Base-by-base conservation (phyloP, 805 yeast genomes). In the Ogataea ramenticola region DNA sequence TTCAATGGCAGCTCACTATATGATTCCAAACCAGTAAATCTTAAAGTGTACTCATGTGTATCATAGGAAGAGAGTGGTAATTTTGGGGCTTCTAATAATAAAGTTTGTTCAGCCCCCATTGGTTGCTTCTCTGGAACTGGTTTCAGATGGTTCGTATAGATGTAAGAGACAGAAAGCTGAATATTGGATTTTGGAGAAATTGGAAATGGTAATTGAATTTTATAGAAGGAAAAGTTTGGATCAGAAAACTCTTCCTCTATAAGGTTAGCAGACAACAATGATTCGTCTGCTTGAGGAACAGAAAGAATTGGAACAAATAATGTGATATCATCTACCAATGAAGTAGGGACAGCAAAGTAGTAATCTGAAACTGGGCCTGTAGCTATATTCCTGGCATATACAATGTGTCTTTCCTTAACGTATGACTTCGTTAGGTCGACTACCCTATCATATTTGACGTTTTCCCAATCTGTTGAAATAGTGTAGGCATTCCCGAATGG, bases 371-470 rank as follows among this genome's bases (percentile, higher is more conserved):
- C 69, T 8, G 93, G 84, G 33, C 62, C 64, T 3, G 63, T 45
- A 21, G 71, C 88, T 32, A 73, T 62, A 66, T 90, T 91, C 52
- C 64, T 74, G 35, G 79, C 70, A 40, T 68, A 73, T 36, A 88
- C 56, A n/a, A 72, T 61, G 46, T 71, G 64, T 22, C 74, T 68
- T 57, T 84, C 95, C 50, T 76, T 77, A 36, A 79, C 72, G 59
- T 82, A 89, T 3, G 89, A 66, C 50, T 75, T 77, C 27, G 75
- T 57, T 41, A 89, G 71, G 54, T 88, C 96, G 32, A 87, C 55
- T 9, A 71, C 60, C 51, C 86, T 78, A 14, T 65, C 59, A 50
- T 76, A 71, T 27, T 77, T 71, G 29, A 65, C 55, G 61, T 87
- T 88, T 54, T 74, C 80, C 80, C 84, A 79, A 29, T 39, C 39